A percentile compares a stretch with the other conserved stretches of the same genome.
phyloP scores from a whole-genome alignment of 345 rosid species.

The Salix purpurea region DNA sequence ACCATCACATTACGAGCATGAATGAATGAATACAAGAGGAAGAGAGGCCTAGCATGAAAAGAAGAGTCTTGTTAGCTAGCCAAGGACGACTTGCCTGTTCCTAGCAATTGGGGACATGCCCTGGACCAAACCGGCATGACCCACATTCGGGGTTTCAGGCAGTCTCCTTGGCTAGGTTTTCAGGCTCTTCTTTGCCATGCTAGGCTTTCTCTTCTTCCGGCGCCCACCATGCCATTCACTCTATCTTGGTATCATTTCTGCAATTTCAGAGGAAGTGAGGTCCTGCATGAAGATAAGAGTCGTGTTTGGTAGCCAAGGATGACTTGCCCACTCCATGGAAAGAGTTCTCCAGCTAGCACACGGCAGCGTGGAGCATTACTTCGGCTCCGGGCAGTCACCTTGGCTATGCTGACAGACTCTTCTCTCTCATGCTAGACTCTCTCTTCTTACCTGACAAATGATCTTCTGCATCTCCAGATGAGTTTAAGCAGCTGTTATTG shows the following conservation, averaged over 20 bases:
- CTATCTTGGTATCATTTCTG: not conserved
- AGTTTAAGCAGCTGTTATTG: not conserved
- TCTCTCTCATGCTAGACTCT: conserved; percentile 13
- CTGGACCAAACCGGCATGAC: not conserved
- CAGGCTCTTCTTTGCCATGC: conserved; percentile 17
- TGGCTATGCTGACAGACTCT: conserved; percentile 13
- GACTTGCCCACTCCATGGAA: conserved; percentile 11
- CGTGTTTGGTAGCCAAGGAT: conserved; percentile 17
- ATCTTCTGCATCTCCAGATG: too few relatives aligned
- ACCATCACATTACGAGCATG: not conserved
- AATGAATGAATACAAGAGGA: not conserved
- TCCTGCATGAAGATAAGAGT: conserved; percentile 10
- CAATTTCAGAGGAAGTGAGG: not conserved
- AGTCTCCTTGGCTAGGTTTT: conserved; percentile 19
- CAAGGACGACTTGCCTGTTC: conserved; percentile 18
- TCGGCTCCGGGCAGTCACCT: conserved; percentile 13
- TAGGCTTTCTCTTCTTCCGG: conserved; percentile 6
- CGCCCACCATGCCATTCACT: not conserved
- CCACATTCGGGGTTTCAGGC: conserved; percentile 1
- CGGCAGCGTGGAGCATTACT: not conserved
- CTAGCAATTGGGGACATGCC: not conserved
- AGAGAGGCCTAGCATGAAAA: conserved; percentile 15
- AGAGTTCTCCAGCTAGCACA: not conserved
- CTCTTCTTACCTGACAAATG: not conserved
- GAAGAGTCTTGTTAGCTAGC: conserved; percentile 16